Percentiles rank a stretch among this genome's conserved stretches.
Conservation (phyloP, 345 rosid species). For the Rubroshorea leprosula region DNA sequence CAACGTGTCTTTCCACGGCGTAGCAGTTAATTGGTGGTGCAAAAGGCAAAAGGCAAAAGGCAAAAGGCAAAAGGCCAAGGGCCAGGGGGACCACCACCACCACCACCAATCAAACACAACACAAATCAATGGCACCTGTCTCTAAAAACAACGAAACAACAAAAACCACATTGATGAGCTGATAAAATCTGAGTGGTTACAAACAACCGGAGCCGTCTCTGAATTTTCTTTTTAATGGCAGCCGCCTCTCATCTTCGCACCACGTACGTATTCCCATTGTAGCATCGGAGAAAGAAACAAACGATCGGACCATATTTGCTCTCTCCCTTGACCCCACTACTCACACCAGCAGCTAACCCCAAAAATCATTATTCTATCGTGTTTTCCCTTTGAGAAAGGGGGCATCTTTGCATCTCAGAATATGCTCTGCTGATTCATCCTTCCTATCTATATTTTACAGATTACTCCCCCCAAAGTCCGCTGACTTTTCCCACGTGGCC, state of each 20-base stretch:
- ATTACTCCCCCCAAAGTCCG: neutral
- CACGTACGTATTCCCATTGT: neutral
- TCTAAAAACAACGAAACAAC: neutral
- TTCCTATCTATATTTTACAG: neutral
- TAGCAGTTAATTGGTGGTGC: neutral
- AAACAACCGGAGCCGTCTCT: neutral
- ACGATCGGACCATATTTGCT: neutral
- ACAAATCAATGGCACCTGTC: neutral
- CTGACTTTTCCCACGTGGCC: neutral
- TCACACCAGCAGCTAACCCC: no score
- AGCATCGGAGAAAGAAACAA: neutral
- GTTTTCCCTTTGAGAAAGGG: no score
- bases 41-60: neutral
- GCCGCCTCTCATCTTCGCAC: neutral
- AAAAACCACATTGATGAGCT: neutral
- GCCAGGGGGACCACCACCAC: no score
- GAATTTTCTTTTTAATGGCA: no score
- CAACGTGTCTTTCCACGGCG: neutral
- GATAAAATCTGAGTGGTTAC: neutral
- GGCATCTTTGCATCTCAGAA: neutral
- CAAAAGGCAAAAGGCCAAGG: neutral
- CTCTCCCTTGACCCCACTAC: no score
- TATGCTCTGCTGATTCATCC: neutral
- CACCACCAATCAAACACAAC: neutral
- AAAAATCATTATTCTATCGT: no score